Conservation (phyloP, 495 filamentous ascomycete genomes). For the Penicillium egyptiacum region DNA sequence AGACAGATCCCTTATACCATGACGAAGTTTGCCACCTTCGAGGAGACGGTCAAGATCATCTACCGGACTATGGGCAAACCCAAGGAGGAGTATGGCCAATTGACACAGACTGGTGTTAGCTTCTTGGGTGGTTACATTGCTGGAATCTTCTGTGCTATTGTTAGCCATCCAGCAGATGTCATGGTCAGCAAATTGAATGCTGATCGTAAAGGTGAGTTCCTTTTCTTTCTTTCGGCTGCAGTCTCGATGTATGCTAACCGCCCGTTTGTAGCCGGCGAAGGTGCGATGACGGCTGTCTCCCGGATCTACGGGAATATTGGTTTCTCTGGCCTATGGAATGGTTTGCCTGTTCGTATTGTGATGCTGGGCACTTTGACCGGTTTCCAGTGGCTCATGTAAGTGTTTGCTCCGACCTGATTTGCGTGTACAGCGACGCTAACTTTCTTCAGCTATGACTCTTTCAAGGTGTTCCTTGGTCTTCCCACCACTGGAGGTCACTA, state of each 20-base stretch:
- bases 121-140: constrained; percentile 74
- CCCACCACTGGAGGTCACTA: constrained; percentile 66
- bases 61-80: constrained; percentile 63
- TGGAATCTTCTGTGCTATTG: constrained; percentile 66
- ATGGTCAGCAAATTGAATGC: constrained; percentile 73
- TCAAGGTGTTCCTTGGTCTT: constrained; percentile 69
- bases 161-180: constrained; percentile 66
- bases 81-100: constrained; percentile 60
- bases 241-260: constrained; percentile 12
- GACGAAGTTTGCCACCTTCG: constrained; percentile 75
- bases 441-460: constrained; percentile 60
- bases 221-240: not conserved
- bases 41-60: constrained; percentile 64
- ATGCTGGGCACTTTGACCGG: constrained; percentile 67
- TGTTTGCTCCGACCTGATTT: constrained; percentile 11
- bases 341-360: constrained; percentile 61
- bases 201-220: constrained; percentile 56
- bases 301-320: constrained; percentile 74
- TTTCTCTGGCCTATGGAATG: constrained; percentile 69
- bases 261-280: constrained; percentile 54
- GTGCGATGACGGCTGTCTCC: constrained; percentile 58
- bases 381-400: constrained; percentile 73
- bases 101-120: constrained; percentile 67
- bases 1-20: constrained; percentile 75
- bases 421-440: constrained; percentile 10